Evolutionary conservation across 2,329 filamentous ascomycete genomes (phyloP), one percentile per base, ranked within the genome.

Genomic region (Aspergillaceae sp.): DNA sequence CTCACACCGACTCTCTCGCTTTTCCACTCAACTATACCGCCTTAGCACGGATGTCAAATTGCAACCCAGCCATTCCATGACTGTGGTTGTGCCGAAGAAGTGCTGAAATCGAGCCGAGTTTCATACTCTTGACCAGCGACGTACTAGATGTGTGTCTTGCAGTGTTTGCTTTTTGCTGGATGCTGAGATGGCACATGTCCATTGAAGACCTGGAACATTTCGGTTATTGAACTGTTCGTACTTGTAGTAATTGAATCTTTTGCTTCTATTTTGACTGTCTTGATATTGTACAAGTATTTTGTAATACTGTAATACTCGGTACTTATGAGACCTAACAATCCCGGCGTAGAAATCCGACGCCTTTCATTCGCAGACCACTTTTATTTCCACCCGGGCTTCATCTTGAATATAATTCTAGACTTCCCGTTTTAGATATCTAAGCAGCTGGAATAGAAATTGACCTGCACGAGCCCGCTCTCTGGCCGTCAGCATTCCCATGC

Each of bases 41-140:
- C 19, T 19, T 72, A 91, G 90, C 90, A 94, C 87, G 85, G 87
- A 95, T 95, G 89, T 96, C 89, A 95, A 95, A 95, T 95, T 96
- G 82, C 90, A 92, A 91, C 85, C 76, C 80, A 80, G 83, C 82
- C 71, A 66, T 62, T 64, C 57, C 71, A 83, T 95, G 87, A 84
- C 87, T 89, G 82, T 76, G 79, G 82, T 90, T 92, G 90, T 88
- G 90, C 89, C 89, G 87, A 90, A 94, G 88, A 94, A 88, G 88
- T 95, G 89, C 89, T 92, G 80, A 94, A 76, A 92, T 78, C 47
- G 54, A 68, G 10, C n/a, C 46, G 51, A 56, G 46, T 48, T 55
- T 55, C 52, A 19, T 19, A 19, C 19, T 19, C 47, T 48, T 51
- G 32, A 55, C 60, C 67, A 65, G 61, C 57, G 64, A 68, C 53